Conservation (phyloP, 2,329 filamentous ascomycete species). For the Diplodia sapinea region DNA sequence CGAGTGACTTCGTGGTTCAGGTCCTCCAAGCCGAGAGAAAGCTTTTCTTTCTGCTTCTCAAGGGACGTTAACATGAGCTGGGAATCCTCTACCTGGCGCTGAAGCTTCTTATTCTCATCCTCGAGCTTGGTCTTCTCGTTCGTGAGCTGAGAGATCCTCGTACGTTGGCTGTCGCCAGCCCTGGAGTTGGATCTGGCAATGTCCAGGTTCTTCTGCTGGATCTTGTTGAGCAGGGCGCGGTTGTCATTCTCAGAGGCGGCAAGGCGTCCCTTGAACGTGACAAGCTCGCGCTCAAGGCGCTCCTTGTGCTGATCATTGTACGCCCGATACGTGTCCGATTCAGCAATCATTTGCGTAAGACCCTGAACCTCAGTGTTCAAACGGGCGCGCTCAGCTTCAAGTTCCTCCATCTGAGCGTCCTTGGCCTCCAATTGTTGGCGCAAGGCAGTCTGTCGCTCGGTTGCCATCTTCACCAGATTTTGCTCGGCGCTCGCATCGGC, state of each 20-base stretch:
- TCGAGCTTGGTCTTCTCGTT: conserved; percentile 83
- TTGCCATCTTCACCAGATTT: conserved; percentile 75
- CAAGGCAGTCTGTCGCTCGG: conserved; percentile 78
- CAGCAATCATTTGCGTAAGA: conserved; percentile 83
- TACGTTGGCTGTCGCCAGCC: conserved; percentile 81
- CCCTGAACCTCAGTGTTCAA: conserved; percentile 82
- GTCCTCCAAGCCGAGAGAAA: conserved; percentile 86
- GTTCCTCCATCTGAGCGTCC: conserved; percentile 74
- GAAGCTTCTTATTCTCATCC: conserved; percentile 79
- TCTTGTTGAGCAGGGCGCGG: conserved; percentile 89
- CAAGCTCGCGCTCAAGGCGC: conserved; percentile 85
- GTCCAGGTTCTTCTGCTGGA: conserved; percentile 96
- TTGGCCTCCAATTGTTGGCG: conserved; percentile 81
- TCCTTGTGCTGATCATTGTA: conserved; percentile 95
- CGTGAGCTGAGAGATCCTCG: conserved; percentile 74
- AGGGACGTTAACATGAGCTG: conserved; percentile 82
- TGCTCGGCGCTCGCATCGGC: conserved; percentile 82
- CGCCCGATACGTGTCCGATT: conserved; percentile 86
- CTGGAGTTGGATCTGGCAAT: conserved; percentile 89
- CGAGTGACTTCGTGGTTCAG: conserved; percentile 88
- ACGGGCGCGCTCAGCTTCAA: conserved; percentile 78
- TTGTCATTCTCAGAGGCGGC: conserved; percentile 96
- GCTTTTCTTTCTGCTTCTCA: conserved; percentile 93
- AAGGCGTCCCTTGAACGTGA: conserved; percentile 87
- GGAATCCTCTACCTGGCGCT: conserved; percentile 83